A percentile compares a stretch with the other conserved stretches of the same genome.
These are phyloP conservation scores for Dipteronia dyeriana DNA, from an alignment of 345 rosid species.

Conservation along the genomic window DNA sequence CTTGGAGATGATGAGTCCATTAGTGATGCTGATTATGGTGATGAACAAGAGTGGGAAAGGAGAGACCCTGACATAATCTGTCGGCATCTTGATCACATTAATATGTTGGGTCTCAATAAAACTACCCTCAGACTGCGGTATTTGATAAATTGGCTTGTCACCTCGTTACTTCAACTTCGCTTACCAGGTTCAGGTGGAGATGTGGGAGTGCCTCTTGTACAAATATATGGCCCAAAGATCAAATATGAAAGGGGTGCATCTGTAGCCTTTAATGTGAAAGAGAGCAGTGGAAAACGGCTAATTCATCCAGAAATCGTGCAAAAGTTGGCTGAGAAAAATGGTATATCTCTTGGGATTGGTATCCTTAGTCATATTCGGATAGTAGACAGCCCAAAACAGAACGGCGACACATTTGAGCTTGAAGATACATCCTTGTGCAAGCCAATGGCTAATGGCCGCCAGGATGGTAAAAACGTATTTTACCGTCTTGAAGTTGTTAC, in stretches of 20 bases:
- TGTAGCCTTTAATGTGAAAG: conserved; percentile 61
- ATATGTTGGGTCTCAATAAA: conserved; percentile 75
- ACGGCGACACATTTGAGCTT: conserved; percentile 35
- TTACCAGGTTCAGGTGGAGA: conserved; percentile 47
- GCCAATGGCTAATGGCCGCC: conserved; percentile 45
- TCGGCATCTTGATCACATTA: conserved; percentile 74
- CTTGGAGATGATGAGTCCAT: conserved; percentile 51
- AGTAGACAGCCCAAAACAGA: conserved; percentile 53
- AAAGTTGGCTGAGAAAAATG: conserved; percentile 63
- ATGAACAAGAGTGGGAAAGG: conserved; percentile 67
- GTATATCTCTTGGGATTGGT: conserved; percentile 61
- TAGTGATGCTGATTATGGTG: conserved; percentile 54
- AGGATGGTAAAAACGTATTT: conserved; percentile 45
- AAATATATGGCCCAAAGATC: conserved; percentile 72
- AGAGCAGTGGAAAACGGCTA: conserved; percentile 35
- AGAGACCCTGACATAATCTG: conserved; percentile 79
- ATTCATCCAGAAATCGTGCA: conserved; percentile 60
- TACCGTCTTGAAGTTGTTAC: conserved; percentile 66
- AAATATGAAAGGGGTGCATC: conserved; percentile 71
- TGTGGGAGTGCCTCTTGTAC: conserved; percentile 47
- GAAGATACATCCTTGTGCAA: conserved; percentile 51
- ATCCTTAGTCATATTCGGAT: conserved; percentile 57
- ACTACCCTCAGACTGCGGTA: conserved; percentile 71
- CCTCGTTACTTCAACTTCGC: conserved; percentile 77
- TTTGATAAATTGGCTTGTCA: conserved; percentile 83